Evolutionary conservation across 176 grass and related monocot species (phyloP).

Genomic region (Pontederia paniculata): DNA sequence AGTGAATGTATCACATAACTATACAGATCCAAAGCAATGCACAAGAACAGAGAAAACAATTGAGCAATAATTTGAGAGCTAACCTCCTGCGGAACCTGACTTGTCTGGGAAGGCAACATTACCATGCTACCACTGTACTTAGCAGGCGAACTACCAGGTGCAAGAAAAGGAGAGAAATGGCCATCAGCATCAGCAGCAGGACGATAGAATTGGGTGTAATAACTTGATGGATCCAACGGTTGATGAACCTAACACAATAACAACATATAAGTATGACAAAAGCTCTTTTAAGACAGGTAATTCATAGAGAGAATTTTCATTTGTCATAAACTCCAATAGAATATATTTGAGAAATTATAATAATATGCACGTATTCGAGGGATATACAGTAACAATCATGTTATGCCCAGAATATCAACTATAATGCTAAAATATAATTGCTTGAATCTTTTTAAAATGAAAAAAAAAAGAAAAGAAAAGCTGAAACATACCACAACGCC

Average conservation of each 20-base stretch:
- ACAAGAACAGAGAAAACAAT: not conserved
- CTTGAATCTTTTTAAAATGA: not conserved
- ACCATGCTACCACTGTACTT: slow-evolving; percentile 56
- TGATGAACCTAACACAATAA: slow-evolving; percentile 33
- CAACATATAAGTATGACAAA: no score
- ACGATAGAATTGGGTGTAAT: slow-evolving; percentile 42
- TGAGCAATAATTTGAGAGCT: not conserved
- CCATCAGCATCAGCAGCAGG: slow-evolving; percentile 45
- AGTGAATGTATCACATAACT: no score
- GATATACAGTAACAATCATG: no score
- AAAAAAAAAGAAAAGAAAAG: slow-evolving; percentile 12
- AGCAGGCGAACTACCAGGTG: slow-evolving; percentile 23
- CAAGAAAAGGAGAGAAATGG: slow-evolving; percentile 42
- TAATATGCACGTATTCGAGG: no score
- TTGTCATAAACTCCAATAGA: no score
- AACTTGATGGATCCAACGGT: slow-evolving; percentile 38
- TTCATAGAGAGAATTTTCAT: no score
- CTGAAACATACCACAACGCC: slow-evolving; percentile 23
- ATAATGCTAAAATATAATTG: no score
- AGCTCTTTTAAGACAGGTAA: no score
- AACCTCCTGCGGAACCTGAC: slow-evolving; percentile 68
- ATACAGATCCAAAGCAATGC: not conserved
- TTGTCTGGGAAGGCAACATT: slow-evolving; percentile 41
- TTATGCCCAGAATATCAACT: no score
- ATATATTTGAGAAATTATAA: no score